Base-by-base conservation (phyloP, 768 basidiomycete genomes). In the Hericium erinaceus region DNA sequence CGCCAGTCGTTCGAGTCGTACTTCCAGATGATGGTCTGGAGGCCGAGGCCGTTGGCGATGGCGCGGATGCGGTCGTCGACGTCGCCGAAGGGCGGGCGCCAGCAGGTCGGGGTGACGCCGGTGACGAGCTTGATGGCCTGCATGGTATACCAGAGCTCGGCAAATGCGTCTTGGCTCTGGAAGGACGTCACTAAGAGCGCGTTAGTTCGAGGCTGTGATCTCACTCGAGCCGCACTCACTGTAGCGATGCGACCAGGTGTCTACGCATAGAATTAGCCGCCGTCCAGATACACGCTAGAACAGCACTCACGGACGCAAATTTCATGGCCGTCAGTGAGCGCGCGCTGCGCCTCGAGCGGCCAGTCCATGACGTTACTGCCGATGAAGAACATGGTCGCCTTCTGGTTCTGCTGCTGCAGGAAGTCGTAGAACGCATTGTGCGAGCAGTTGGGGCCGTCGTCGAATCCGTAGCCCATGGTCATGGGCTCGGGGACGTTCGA, bases 1-100 rank as follows among this genome's bases (percentile, higher is more conserved):
- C 82, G 66, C 88, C 88, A 91, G 69, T 93, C 89, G 40, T 77
- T 72, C n/a, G 83, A 79, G 64, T 87, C 83, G 59, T 77, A 82
- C 62, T 74, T 68, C 90, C 91, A 92, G 53, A 92, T 74, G 65
- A 92, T 76, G 2, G 87, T 87, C 12, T 78, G 79, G 15, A 92
- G 72, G 39, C 82, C 83, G 61, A 92, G 80, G 9, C 77, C 82
- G 22, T 81, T 66, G 2, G 85, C 81, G 57, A 92, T 85, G 39
- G 80, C 74, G 38, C 91, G 81, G 46, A 92, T 81, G 54, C 90
- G 86, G 69, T 86, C 84, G 46, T 92, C 90, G 18, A 85, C 72
- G 58, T 86, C 84, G 49, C 84, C 85, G 60, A 72, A 85, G 1
- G 84, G 84, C 38, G 84, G 83, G 9, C 70, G 63, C 84, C 81